Base-by-base conservation (phyloP, 495 filamentous ascomycete genomes). In the Penicillium odoratum region DNA sequence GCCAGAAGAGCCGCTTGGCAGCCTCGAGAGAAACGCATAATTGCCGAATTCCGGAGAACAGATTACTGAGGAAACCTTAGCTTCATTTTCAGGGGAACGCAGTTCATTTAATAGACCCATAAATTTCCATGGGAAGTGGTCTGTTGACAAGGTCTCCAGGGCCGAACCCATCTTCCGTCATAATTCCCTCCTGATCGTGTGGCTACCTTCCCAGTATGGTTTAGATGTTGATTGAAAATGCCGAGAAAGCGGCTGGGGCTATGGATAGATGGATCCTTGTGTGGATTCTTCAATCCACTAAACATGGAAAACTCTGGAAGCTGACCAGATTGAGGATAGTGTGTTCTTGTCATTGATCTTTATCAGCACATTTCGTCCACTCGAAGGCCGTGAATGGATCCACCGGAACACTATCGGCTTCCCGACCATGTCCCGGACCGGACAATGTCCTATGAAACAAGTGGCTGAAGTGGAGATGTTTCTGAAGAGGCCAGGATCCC, bases 1-100 rank as follows among this genome's bases (percentile, higher is more conserved):
- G 61, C 53, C 6, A 64, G 33, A 28, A 58, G 50, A 34, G 52
- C 64, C 48, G 55, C 55, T 28, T 64, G 48, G 44, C 49, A 53
- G 52, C 60, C 48, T 33, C 40, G 53, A 36, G 54, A 44, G 21
- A 64, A 57, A 46, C 58, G 53, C 54, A 64, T 64, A 9, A 21
- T 48, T 25, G 13, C 5, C 28, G 8, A 30, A 40, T 29, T 18
- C 21, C 21, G 21, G 21, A 21, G 21, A 51, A 33, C 31, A 48
- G 44, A 76, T 31, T 31, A 6, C 7, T 5, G n/a, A 15, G 6
- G 21, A 16, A 48, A 29, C n/a, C 9, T n/a, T 8, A 25, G 11
- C 28, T 26, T 15, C 13, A 13, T 31, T 48, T 4, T 6, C 26
- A 48, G 28, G 28, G 46, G 46, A 21, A 31, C 28, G 46, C 8